Conservation (phyloP, 352 stramenopile genomes). For the Pythium vanterpoolii region DNA sequence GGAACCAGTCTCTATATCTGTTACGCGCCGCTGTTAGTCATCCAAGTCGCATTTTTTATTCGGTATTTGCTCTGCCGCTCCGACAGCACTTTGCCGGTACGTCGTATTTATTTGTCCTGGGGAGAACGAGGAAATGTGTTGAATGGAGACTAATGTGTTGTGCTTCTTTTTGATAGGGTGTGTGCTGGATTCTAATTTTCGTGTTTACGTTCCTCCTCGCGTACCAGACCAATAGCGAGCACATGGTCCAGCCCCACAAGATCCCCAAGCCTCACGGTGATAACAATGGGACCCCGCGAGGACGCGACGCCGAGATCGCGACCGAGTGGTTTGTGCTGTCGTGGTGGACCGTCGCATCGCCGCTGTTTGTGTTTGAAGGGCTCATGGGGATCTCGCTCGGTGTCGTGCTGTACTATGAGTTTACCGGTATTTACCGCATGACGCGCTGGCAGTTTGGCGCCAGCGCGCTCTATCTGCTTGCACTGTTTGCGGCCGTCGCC, state of each 20-base stretch:
- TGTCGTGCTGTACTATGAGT: constrained; percentile 78
- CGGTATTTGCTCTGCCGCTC: constrained; percentile 79
- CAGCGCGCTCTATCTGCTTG: constrained; percentile 69
- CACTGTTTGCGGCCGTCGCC: constrained; percentile 49
- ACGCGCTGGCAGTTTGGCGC: constrained; percentile 68
- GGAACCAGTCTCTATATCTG: constrained; percentile 71
- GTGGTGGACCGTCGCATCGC: constrained; percentile 68
- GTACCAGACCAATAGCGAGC: constrained; percentile 66
- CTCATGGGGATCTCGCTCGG: constrained; percentile 51
- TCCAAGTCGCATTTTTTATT: constrained; percentile 77
- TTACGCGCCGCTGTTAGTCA: constrained; percentile 75
- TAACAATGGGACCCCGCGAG: neutral
- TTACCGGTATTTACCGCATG: constrained; percentile 73
- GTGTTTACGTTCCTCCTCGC: constrained; percentile 76
- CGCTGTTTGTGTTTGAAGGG: constrained; percentile 62
- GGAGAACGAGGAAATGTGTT: neutral
- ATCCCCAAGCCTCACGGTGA: neutral
- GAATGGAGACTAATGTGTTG: neutral
- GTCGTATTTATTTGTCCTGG: constrained; percentile 1
- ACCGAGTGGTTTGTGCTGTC: constrained; percentile 39
- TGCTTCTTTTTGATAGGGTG: constrained; percentile 34
- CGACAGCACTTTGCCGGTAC: constrained; percentile 69
- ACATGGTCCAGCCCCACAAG: constrained; percentile 13
- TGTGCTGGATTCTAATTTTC: constrained; percentile 77
- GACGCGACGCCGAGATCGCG: neutral